Conservation (phyloP, 1,139 yeast genomes). For the Yamadazyma spencermartinsiae region DNA sequence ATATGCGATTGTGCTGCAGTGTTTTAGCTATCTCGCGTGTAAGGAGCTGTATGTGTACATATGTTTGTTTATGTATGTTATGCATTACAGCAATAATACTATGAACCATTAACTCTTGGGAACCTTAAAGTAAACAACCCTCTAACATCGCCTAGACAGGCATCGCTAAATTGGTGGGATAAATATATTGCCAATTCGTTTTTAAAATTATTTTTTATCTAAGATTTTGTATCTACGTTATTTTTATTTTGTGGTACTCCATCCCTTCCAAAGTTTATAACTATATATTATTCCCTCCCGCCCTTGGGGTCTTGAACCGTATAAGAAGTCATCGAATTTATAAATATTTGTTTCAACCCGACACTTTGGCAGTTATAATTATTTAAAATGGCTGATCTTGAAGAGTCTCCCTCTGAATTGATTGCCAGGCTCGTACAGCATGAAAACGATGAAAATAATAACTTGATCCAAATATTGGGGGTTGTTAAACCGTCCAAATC, state of each 20-base stretch:
- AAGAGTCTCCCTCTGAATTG: conserved; percentile 12
- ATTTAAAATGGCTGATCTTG: background rate
- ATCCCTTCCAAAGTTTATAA: background rate
- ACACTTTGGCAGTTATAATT: too few relatives aligned
- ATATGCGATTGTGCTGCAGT: too few relatives aligned
- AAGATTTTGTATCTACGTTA: too few relatives aligned
- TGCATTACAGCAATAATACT: too few relatives aligned
- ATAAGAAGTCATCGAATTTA: too few relatives aligned
- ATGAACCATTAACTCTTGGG: too few relatives aligned
- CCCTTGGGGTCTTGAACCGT: too few relatives aligned
- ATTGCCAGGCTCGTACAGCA: conserved; percentile 8
- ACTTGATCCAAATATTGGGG: conserved; percentile 38
- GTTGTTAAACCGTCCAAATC: conserved; percentile 33
- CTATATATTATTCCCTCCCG: background rate
- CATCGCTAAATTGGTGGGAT: background rate
- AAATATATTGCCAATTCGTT: background rate
- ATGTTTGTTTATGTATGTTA: too few relatives aligned
- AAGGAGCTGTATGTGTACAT: too few relatives aligned
- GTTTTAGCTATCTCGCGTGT: too few relatives aligned
- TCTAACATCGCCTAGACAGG: background rate
- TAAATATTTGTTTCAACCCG: too few relatives aligned
- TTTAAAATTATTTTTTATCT: background rate
- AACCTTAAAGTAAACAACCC: too few relatives aligned
- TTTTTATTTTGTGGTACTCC: background rate
- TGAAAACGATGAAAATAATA: conserved; percentile 31